phyloP scores from a whole-genome alignment of 345 rosid genomes.

The Salix brachista region DNA sequence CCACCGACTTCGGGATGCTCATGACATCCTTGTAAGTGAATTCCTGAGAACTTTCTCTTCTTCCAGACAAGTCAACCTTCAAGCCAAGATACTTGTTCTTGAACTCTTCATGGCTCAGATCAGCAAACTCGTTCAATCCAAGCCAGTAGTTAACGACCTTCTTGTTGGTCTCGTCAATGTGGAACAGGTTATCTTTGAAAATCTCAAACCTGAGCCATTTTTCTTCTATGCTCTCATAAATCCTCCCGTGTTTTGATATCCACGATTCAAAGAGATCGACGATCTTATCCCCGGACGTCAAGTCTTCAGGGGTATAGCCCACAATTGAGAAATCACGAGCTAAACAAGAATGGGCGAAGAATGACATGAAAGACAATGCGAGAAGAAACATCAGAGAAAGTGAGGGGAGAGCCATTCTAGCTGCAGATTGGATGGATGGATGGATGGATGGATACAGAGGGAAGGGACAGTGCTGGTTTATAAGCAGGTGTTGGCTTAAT shows the following conservation, averaged over 20 bases:
- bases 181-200: conserved; percentile 28
- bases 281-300: conserved; percentile 23
- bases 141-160: conserved; percentile 30
- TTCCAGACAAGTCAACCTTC: conserved; percentile 5
- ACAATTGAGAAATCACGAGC: conserved; percentile 31
- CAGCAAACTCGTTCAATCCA: conserved; percentile 26
- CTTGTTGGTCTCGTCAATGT: conserved; percentile 29
- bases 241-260: conserved; percentile 17
- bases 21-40: conserved; percentile 13
- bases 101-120: conserved; percentile 29
- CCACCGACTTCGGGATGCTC: conserved; percentile 23
- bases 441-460: not conserved
- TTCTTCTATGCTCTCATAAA: conserved; percentile 23
- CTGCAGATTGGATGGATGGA: not conserved
- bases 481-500: not conserved
- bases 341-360: not conserved
- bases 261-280: conserved; percentile 28
- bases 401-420: conserved; percentile 10
- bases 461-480: not conserved
- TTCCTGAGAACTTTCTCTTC: not conserved
- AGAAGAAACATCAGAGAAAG: not conserved
- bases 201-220: conserved; percentile 26
- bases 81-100: conserved; percentile 23
- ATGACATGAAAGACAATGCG: not conserved
- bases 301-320: conserved; percentile 23